A percentile compares a stretch with the other conserved stretches of the same genome.
Evolutionary conservation across 192 early-diverging fungal genomes (phyloP).

Genomic region (Coemansia sp.): DNA sequence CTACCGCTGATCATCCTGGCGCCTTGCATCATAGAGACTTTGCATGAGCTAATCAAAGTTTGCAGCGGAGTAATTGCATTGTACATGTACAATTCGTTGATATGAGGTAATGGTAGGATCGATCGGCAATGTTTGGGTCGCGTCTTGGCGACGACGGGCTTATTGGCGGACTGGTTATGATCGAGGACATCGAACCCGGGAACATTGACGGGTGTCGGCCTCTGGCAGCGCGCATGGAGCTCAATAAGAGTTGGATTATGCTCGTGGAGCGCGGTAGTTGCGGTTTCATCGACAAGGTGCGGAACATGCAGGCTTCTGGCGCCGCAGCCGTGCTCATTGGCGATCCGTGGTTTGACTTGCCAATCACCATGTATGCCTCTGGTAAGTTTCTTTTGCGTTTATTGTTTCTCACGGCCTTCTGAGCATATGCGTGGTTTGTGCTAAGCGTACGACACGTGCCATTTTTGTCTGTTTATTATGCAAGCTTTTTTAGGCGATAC

Average conservation of each 20-base stretch:
- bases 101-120: constrained; percentile 47
- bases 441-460: background rate
- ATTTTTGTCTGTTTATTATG: constrained; percentile 1
- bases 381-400: constrained; percentile 51
- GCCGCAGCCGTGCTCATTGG: constrained; percentile 87
- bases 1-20: too few relatives aligned
- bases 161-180: constrained; percentile 63
- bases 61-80: background rate
- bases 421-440: constrained; percentile 3
- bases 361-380: constrained; percentile 82
- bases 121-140: constrained; percentile 86
- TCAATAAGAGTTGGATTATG: constrained; percentile 68
- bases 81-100: background rate
- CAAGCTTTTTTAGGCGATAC: constrained; percentile 66
- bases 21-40: background rate
- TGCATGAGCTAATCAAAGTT: background rate
- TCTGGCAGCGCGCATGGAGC: constrained; percentile 43
- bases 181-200: constrained; percentile 54
- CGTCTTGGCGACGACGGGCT: constrained; percentile 69
- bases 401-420: background rate
- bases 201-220: constrained; percentile 64
- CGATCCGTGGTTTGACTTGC: constrained; percentile 67
- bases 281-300: constrained; percentile 86
- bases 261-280: constrained; percentile 87
- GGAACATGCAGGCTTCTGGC: constrained; percentile 84